Conservation (phyloP, 345 rosid genomes). For the Geranium rotundifolium region DNA sequence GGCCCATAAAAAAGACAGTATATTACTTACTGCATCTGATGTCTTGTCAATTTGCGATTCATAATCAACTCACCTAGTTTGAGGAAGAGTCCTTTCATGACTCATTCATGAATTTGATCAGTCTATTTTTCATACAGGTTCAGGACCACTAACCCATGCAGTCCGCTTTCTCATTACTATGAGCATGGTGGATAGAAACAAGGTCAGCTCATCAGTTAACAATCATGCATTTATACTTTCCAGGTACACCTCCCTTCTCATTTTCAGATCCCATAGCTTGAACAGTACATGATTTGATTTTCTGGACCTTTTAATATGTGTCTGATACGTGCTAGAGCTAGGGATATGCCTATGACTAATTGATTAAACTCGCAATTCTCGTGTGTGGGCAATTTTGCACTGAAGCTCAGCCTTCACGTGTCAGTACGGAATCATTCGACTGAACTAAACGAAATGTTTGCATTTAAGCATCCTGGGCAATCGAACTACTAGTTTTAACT, state of each 20-base stretch:
- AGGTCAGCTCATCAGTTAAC: neutral
- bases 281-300: neutral
- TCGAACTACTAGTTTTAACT: too few relatives aligned
- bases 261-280: neutral
- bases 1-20: neutral
- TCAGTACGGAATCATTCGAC: neutral
- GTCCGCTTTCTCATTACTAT: conserved; percentile 3
- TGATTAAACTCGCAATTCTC: neutral
- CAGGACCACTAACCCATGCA: conserved; percentile 7
- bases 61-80: neutral
- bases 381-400: neutral
- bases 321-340: too few relatives aligned
- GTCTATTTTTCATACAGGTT: neutral
- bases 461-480: too few relatives aligned
- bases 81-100: neutral
- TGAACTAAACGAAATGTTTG: too few relatives aligned
- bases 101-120: neutral
- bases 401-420: neutral
- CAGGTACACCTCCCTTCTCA: neutral
- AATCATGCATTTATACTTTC: neutral
- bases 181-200: neutral
- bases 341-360: neutral
- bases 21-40: neutral
- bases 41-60: neutral
- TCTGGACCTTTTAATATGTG: neutral